phyloP scores from a whole-genome alignment of 1,139 yeast genomes.

The Geotrichum cucujoidarum region DNA sequence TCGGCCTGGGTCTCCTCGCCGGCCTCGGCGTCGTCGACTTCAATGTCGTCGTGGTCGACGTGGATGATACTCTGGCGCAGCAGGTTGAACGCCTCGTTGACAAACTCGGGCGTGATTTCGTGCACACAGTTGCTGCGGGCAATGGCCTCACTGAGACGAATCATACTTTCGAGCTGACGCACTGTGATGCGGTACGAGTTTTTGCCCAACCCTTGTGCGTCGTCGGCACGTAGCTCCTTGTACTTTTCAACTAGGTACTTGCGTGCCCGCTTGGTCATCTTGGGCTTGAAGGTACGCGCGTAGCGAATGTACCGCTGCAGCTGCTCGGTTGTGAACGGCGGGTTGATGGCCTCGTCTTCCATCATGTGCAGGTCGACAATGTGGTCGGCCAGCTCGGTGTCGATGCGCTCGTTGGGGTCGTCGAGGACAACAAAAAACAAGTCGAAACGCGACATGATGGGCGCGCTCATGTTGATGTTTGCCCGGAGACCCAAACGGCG shows the following conservation, averaged over 20 bases:
- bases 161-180: conserved; percentile 89
- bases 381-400: conserved; percentile 84
- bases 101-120: conserved; percentile 79
- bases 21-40: conserved; percentile 48
- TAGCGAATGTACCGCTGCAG: conserved; percentile 82
- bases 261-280: conserved; percentile 77
- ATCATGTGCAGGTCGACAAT: conserved; percentile 91
- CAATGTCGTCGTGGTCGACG: conserved; percentile 92
- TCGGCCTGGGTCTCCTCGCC: conserved; percentile 15
- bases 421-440: conserved; percentile 90
- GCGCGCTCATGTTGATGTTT: conserved; percentile 96
- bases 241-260: conserved; percentile 72
- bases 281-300: conserved; percentile 91
- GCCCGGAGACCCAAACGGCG: conserved; percentile 78
- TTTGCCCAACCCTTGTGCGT: conserved; percentile 86
- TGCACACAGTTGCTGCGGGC: conserved; percentile 96
- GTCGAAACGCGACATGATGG: conserved; percentile 97
- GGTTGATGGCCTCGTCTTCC: conserved; percentile 82
- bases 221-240: conserved; percentile 83
- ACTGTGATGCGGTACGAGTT: conserved; percentile 89
- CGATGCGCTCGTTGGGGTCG: conserved; percentile 89
- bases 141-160: conserved; percentile 90
- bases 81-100: conserved; percentile 88
- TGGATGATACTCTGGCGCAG: conserved; percentile 87
- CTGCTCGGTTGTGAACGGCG: conserved; percentile 88